Evolutionary conservation across 345 rosid genomes (phyloP).

Genomic region (Trapa bicornis): DNA sequence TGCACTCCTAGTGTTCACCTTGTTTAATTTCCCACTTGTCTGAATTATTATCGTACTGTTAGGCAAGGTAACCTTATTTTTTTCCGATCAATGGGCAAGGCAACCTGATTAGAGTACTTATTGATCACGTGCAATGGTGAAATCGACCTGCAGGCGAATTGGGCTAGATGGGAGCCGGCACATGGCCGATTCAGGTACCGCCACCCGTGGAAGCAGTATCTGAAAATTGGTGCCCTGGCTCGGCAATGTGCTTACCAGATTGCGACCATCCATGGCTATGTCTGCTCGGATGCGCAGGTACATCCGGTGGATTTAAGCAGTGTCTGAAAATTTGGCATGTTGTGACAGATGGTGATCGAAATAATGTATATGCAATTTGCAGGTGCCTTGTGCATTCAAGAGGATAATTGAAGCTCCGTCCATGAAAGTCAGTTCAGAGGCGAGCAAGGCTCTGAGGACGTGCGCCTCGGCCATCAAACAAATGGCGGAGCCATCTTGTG

Average conservation of each 20-base stretch:
- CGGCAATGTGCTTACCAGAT: conserved; percentile 70
- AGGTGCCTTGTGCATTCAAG: conserved; percentile 39
- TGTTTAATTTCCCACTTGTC: no score
- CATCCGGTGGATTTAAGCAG: no score
- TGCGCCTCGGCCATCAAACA: conserved; percentile 40
- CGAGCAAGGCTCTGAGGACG: conserved; percentile 42
- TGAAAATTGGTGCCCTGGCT: conserved; percentile 44
- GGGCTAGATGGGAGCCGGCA: conserved; percentile 79
- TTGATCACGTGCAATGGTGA: neutral
- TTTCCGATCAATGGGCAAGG: neutral
- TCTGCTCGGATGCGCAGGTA: conserved; percentile 39
- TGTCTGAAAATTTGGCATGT: no score
- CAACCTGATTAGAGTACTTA: neutral
- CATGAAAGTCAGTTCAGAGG: conserved; percentile 30
- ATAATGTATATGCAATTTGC: conserved; percentile 4
- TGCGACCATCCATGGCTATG: conserved; percentile 44
- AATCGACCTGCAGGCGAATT: conserved; percentile 42
- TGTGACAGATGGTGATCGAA: no score
- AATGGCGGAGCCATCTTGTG: conserved; percentile 31
- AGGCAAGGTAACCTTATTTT: no score
- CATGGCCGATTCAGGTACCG: conserved; percentile 57
- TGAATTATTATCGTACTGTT: no score
- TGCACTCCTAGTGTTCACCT: neutral
- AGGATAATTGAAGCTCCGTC: conserved; percentile 34
- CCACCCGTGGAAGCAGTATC: conserved; percentile 72